Conservation (phyloP, 495 filamentous ascomycete species). For the Cercophora newfieldiana region DNA sequence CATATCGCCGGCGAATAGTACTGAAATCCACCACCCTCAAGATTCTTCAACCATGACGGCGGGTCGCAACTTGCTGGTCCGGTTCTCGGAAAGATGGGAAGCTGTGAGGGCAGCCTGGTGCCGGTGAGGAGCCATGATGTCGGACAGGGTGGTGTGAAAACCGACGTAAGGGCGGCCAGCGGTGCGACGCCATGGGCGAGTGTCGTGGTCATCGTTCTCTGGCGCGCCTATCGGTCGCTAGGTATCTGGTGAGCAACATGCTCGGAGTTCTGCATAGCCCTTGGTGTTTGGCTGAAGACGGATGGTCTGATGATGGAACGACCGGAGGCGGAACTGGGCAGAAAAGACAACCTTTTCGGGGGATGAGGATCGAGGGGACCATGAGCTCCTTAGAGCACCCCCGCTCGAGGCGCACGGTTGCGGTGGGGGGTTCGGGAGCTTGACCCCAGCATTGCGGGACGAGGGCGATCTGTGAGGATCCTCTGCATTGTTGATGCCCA, state of each 20-base stretch:
- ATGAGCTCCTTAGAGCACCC: not conserved
- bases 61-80: slow-evolving; percentile 41
- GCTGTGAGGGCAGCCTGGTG: slow-evolving; percentile 41
- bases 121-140: slow-evolving; percentile 42
- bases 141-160: slow-evolving; percentile 43
- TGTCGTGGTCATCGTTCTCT: slow-evolving; percentile 5
- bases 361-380: not conserved
- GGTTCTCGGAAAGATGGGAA: slow-evolving; percentile 38
- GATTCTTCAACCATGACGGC: slow-evolving; percentile 34
- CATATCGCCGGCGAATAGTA: slow-evolving; percentile 49
- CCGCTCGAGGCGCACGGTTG: not conserved
- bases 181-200: slow-evolving; percentile 28
- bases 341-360: not conserved
- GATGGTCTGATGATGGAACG: not conserved
- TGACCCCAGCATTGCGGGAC: slow-evolving; percentile 9
- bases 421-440: not conserved
- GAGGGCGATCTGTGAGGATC: slow-evolving; percentile 7
- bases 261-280: not conserved
- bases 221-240: not conserved
- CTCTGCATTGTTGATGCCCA: slow-evolving; percentile 9
- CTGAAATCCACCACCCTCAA: slow-evolving; percentile 37
- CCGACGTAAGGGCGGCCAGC: slow-evolving; percentile 41
- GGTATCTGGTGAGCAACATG: slow-evolving; percentile 7
- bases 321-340: not conserved
- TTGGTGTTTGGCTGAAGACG: not conserved